Evolutionary conservation across 1,139 yeast genomes (phyloP).

Genomic region (Suhomyces guaymorum): DNA sequence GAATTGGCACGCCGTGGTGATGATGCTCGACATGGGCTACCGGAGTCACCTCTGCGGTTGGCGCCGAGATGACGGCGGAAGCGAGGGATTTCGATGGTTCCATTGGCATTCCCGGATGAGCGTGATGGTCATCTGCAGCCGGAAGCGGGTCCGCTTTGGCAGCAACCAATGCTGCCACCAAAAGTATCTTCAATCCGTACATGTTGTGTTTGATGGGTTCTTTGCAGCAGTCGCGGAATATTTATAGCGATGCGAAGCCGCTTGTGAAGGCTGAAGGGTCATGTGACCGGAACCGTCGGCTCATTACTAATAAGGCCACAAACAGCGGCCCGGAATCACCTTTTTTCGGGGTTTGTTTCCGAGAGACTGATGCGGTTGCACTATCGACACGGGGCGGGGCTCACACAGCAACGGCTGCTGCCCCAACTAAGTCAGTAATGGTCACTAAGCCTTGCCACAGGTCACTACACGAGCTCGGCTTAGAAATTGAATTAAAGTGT

Average conservation of each 20-base stretch:
- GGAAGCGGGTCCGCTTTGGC: not conserved
- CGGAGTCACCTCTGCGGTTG: slow-evolving; percentile 26
- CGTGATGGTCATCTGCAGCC: too few relatives aligned
- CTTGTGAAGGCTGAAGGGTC: slow-evolving; percentile 7
- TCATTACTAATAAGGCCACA: slow-evolving; percentile 2
- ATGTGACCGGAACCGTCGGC: slow-evolving; percentile 23
- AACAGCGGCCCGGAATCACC: not conserved
- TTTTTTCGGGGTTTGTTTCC: not conserved
- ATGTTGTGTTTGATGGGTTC: not conserved
- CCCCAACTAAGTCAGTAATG: too few relatives aligned
- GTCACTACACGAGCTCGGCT: too few relatives aligned
- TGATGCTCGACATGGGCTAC: slow-evolving; percentile 55
- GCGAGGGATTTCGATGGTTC: too few relatives aligned
- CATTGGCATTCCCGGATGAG: too few relatives aligned
- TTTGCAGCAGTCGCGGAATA: slow-evolving; percentile 4
- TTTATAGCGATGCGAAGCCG: slow-evolving; percentile 7
- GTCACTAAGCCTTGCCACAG: too few relatives aligned
- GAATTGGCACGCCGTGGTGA: slow-evolving; percentile 75
- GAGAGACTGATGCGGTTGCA: too few relatives aligned
- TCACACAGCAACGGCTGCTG: too few relatives aligned
- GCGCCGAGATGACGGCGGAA: too few relatives aligned
- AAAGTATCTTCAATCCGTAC: slow-evolving; percentile 2
- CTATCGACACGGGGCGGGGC: too few relatives aligned
- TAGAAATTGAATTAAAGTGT: too few relatives aligned
- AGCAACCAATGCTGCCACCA: slow-evolving; percentile 7